Base-by-base conservation (phyloP, 257 asterid species). In the Ajuga chamaepitys region DNA sequence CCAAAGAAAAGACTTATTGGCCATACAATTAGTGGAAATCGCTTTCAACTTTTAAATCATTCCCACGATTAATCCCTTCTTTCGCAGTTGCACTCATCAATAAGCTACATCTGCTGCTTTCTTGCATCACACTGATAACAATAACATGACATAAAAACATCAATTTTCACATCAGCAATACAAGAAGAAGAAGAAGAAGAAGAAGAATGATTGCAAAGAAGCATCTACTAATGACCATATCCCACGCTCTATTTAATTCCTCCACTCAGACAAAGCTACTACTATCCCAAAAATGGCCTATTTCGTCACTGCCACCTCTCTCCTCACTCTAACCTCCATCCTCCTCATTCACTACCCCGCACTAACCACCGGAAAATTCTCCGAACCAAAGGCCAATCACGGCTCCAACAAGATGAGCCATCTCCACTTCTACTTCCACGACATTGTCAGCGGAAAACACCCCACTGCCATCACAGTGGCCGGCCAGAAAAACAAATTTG, bases 381-480 rank as follows among this genome's bases (percentile, higher is more conserved):
- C 70, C 24, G 72, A 79, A n/a, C 75, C 77, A 64, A 20, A 26
- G 28, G 16, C 74, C 34, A 11, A 14, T 10, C 58, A 30, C 21
- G 18, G 25, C 18, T 16, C 5, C 16, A 50, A 70, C 0, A 71
- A 60, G 74, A 70, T 52, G 30, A 73, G 41, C 35, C 85, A 70
- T 56, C 79, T 83, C 16, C 86, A 78, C 55, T 83, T 82, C 58
- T 80, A 66, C 74, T 83, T 72, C 75, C 88, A 83, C 24, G 85
- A 83, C 9, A 51, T 71, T n/a, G 47, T 37, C 14, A 54, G 79
- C 24, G 84, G 89, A 3, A 71, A 68, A 47, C 48, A 78, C 26
- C 75, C 81, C 6, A 70, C 81, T 0, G 62, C 83, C 6, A 41
- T 80, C 34, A 35, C 46, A 9, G 73, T 83, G 4, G 64, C 72